A percentile compares a stretch with the other conserved stretches of the same genome.
Conservation (phyloP, 2,329 filamentous ascomycete genomes). For the Sarocladium brachiariae region DNA sequence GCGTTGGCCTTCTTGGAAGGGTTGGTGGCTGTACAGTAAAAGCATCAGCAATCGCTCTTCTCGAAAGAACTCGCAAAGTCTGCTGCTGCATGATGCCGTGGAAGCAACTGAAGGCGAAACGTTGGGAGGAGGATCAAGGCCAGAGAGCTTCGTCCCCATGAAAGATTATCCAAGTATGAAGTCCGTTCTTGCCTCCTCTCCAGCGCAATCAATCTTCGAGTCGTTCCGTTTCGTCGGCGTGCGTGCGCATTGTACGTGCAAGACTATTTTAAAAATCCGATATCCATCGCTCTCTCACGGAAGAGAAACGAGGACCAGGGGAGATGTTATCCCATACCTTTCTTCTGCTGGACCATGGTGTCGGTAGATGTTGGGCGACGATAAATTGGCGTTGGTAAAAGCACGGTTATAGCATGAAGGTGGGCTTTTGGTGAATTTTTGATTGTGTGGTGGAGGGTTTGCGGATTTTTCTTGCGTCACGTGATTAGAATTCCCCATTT, state of each 20-base stretch:
- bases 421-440: conserved; percentile 9
- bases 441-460: not conserved
- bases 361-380: conserved; percentile 19
- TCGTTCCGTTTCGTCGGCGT: not conserved
- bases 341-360: conserved; percentile 32
- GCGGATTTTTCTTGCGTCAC: conserved; percentile 10
- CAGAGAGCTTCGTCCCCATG: conserved; percentile 1
- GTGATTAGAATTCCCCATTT: conserved; percentile 9
- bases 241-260: not conserved
- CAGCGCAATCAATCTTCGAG: not conserved
- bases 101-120: conserved; percentile 15
- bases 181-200: not conserved
- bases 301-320: not conserved
- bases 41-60: conserved; percentile 68
- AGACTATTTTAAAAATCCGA: not conserved
- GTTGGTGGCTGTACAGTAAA: conserved; percentile 52
- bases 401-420: no score
- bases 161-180: not conserved
- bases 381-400: conserved; percentile 17
- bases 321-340: conserved; percentile 38
- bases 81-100: conserved; percentile 61
- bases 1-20: conserved; percentile 80
- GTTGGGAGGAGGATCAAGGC: not conserved
- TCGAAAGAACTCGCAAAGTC: conserved; percentile 66
- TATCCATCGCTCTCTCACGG: not conserved